Percentiles rank a stretch among this genome's conserved stretches.
phyloP scores from a whole-genome alignment of 139 green algal species.

The Coelastrella sp. region DNA sequence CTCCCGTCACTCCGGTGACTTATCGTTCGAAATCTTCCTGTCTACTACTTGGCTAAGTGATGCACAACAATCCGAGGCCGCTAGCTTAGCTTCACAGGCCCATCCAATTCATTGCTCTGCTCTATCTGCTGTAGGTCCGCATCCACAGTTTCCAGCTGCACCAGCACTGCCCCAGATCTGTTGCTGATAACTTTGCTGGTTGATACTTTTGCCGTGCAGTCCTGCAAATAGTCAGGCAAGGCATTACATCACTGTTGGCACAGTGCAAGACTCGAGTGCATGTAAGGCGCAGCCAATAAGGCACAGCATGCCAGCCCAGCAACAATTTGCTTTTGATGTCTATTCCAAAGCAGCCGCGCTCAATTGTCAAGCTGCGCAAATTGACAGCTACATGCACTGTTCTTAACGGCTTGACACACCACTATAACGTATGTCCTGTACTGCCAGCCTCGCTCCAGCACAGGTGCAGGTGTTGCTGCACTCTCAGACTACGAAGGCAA shows the following conservation, averaged over 20 bases:
- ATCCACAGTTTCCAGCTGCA: constrained; percentile 15
- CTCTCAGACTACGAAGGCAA: background rate
- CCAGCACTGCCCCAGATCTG: background rate
- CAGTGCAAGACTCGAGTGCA: background rate
- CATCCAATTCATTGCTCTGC: constrained; percentile 2
- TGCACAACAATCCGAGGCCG: background rate
- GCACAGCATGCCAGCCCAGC: background rate
- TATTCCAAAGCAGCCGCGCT: too few species aligned
- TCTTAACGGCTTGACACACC: too few species aligned
- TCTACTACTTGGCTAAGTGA: too few species aligned
- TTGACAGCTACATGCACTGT: too few species aligned
- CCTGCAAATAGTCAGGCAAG: background rate
- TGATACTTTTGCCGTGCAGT: constrained; percentile 5
- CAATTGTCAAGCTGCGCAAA: too few species aligned
- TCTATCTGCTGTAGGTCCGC: background rate
- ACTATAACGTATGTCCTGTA: too few species aligned
- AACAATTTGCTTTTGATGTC: too few species aligned
- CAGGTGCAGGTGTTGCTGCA: background rate
- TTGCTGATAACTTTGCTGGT: constrained; percentile 2
- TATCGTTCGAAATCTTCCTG: too few species aligned
- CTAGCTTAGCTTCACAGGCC: background rate
- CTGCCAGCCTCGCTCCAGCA: background rate
- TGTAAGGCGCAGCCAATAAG: background rate
- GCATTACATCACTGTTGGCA: background rate
- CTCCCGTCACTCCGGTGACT: too few species aligned